Percentiles rank a stretch among this genome's conserved stretches.
These are phyloP conservation scores for Trypanosoma vivax DNA, from an alignment of 208 protist species.

Conservation along the genomic window DNA sequence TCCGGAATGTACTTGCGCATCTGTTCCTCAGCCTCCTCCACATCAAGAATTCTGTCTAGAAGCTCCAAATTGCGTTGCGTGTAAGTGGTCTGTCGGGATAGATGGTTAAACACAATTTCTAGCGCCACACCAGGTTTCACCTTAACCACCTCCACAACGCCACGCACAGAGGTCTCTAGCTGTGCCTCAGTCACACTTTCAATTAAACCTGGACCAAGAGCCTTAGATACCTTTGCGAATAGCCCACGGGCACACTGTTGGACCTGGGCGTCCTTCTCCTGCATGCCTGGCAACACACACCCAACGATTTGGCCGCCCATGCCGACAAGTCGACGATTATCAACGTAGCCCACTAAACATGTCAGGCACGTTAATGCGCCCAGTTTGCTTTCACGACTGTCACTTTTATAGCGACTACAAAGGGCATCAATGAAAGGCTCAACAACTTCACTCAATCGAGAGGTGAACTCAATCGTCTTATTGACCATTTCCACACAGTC, in stretches of 20 bases:
- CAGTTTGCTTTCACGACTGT: slow-evolving; percentile 51
- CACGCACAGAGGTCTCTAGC: slow-evolving; percentile 72
- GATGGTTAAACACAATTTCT: slow-evolving; percentile 73
- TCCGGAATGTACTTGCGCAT: slow-evolving; percentile 54
- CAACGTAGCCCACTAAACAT: slow-evolving; percentile 61
- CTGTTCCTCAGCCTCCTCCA: slow-evolving; percentile 75
- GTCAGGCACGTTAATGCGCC: slow-evolving; percentile 66
- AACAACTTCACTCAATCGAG: slow-evolving; percentile 76
- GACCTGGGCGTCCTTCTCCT: slow-evolving; percentile 68
- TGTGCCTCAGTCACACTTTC: slow-evolving; percentile 81
- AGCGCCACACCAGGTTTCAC: slow-evolving; percentile 78
- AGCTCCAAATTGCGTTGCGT: slow-evolving; percentile 66
- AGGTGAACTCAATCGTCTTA: slow-evolving; percentile 88
- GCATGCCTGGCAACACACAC: slow-evolving; percentile 84
- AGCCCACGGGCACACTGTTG: slow-evolving; percentile 72
- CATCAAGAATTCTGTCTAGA: slow-evolving; percentile 66
- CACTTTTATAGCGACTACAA: slow-evolving; percentile 62
- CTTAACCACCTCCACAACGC: slow-evolving; percentile 89
- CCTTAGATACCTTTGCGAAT: slow-evolving; percentile 72
- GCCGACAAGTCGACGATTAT: slow-evolving; percentile 59
- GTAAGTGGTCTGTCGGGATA: slow-evolving; percentile 40
- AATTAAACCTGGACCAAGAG: slow-evolving; percentile 68
- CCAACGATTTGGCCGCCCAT: slow-evolving; percentile 83
- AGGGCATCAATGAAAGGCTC: slow-evolving; percentile 73
- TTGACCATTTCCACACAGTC: slow-evolving; percentile 80